phyloP scores from a whole-genome alignment of 768 basidiomycete species.

The Heimioporus sp. region DNA sequence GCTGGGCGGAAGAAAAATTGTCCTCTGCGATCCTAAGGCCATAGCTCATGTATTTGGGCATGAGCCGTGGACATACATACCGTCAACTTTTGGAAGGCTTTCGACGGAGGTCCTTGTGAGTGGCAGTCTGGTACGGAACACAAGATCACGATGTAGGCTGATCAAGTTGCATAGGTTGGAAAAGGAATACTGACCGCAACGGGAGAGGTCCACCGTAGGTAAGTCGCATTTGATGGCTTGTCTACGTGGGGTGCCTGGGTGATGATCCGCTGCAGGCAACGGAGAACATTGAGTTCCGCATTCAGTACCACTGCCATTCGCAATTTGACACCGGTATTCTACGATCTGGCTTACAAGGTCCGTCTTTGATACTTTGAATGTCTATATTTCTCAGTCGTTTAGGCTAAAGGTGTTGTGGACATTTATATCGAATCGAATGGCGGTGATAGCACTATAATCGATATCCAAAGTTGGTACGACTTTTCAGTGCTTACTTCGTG shows the following conservation, averaged over 20 bases:
- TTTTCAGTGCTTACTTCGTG: too few relatives aligned
- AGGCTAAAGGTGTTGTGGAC: too few relatives aligned
- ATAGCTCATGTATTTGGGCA: constrained; percentile 15
- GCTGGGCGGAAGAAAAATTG: constrained; percentile 8
- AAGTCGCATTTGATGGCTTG: background rate
- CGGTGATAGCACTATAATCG: too few relatives aligned
- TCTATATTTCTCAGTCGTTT: too few relatives aligned
- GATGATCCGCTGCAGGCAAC: constrained; percentile 23
- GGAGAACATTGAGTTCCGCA: constrained; percentile 37
- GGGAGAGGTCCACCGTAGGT: constrained; percentile 49
- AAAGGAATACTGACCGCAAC: constrained; percentile 31
- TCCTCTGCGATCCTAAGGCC: constrained; percentile 41
- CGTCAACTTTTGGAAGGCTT: too few relatives aligned
- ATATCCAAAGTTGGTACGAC: too few relatives aligned
- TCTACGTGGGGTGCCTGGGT: too few relatives aligned
- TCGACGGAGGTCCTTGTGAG: too few relatives aligned
- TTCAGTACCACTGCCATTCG: constrained; percentile 40
- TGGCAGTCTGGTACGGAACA: too few relatives aligned
- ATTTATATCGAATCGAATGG: too few relatives aligned
- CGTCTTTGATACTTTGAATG: background rate
- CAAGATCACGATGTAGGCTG: too few relatives aligned
- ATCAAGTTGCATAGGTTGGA: constrained; percentile 11
- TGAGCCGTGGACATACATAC: constrained; percentile 35
- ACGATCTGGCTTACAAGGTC: constrained; percentile 41
- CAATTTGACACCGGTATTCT: constrained; percentile 36